phyloP scores from a whole-genome alignment of 2,329 filamentous ascomycete genomes.

The Mollisiaceae sp. region DNA sequence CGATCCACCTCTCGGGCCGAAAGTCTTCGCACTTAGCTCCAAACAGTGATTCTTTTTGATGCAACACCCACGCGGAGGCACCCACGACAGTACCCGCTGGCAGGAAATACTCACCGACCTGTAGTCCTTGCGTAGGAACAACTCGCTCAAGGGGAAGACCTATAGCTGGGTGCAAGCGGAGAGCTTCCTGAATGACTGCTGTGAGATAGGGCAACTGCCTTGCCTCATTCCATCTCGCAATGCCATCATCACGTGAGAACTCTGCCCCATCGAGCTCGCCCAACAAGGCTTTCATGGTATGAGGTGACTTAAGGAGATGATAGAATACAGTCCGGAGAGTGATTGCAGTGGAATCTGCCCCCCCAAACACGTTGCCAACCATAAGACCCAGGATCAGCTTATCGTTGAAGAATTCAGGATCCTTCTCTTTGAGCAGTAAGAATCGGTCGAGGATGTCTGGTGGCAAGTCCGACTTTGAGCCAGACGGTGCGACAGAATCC shows the following conservation, averaged over 20 bases:
- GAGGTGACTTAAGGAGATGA: slow-evolving; percentile 38
- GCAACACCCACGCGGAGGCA: slow-evolving; percentile 37
- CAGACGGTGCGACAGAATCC: neutral
- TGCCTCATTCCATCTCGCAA: slow-evolving; percentile 4
- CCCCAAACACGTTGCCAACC: slow-evolving; percentile 35
- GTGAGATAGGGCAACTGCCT: slow-evolving; percentile 49
- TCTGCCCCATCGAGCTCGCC: slow-evolving; percentile 45
- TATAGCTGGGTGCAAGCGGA: slow-evolving; percentile 54
- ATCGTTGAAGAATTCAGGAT: slow-evolving; percentile 34
- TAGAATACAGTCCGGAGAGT: slow-evolving; percentile 43
- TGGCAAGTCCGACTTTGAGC: neutral
- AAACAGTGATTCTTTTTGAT: slow-evolving; percentile 51
- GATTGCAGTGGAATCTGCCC: slow-evolving; percentile 46
- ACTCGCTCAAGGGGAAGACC: slow-evolving; percentile 54
- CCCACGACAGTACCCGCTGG: slow-evolving; percentile 45
- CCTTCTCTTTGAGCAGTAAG: slow-evolving; percentile 29
- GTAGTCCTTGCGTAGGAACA: slow-evolving; percentile 50
- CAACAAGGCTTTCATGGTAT: slow-evolving; percentile 43
- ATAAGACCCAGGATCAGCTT: neutral
- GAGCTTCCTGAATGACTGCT: slow-evolving; percentile 56
- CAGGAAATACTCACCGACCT: slow-evolving; percentile 48
- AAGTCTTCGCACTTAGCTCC: slow-evolving; percentile 53
- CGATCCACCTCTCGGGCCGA: slow-evolving; percentile 53
- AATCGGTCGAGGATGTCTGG: slow-evolving; percentile 41
- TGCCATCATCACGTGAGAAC: slow-evolving; percentile 22